These are phyloP conservation scores for Schizochytrium sp. DNA, from an alignment of 108 stramenopile species.

Conservation along the genomic window DNA sequence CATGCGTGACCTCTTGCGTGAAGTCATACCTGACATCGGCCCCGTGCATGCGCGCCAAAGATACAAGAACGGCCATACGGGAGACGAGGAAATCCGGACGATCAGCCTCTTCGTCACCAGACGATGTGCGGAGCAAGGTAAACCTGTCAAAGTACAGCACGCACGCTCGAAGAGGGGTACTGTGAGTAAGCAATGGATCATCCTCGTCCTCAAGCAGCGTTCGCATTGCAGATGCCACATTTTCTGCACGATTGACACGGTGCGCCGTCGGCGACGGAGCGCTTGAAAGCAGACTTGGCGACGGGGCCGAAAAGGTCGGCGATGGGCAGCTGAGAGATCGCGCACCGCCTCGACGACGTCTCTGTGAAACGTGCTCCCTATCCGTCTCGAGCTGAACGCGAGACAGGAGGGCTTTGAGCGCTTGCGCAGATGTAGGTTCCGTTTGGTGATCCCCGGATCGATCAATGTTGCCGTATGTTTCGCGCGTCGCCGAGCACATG, in stretches of 20 bases:
- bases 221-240: no score
- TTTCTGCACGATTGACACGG: no score
- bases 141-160: not conserved
- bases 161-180: not conserved
- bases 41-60: not conserved
- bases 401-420: not conserved
- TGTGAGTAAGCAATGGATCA: not conserved
- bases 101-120: not conserved
- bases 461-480: not conserved
- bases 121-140: not conserved
- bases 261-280: no score
- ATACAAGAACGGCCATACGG: not conserved
- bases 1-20: not conserved
- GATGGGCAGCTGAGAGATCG: no score
- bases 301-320: no score
- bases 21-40: not conserved
- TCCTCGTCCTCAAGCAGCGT: not conserved
- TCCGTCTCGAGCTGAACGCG: not conserved
- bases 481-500: not conserved
- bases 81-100: not conserved
- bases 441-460: not conserved
- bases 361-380: not conserved
- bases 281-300: no score
- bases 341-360: not conserved
- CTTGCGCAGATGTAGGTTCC: not conserved